phyloP scores from a whole-genome alignment of 306 rosid genomes.

The Begonia loranthoides region DNA sequence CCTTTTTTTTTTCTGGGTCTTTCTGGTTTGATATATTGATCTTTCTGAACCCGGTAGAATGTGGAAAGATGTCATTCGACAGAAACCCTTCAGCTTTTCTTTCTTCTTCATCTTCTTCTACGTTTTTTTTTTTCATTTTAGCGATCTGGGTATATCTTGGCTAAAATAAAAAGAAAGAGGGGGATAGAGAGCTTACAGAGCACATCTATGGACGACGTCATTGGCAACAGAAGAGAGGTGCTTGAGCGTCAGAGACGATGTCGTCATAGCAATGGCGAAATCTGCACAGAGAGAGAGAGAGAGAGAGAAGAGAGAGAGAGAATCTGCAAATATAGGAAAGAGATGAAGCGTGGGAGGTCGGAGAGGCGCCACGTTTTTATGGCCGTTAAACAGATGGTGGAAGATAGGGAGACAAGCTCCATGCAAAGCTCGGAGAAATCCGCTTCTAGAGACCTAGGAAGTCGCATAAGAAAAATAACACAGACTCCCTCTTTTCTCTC shows the following conservation, averaged over 20 bases:
- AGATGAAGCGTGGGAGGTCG: not conserved
- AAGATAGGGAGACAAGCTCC: no score
- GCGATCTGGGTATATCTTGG: not conserved
- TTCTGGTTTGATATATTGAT: no score
- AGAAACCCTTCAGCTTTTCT: no score
- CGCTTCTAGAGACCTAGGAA: no score
- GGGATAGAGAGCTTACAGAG: constrained; percentile 14
- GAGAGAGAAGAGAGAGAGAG: not conserved
- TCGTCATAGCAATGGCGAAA: constrained; percentile 6
- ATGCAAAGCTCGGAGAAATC: no score
- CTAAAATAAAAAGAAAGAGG: not conserved
- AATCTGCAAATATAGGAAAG: not conserved
- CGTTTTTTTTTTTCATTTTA: not conserved
- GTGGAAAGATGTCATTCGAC: no score
- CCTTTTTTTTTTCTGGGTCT: no score
- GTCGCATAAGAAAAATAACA: no score
- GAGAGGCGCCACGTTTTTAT: constrained; percentile 11
- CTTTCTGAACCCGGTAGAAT: no score
- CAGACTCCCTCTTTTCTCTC: no score
- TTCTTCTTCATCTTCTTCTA: no score
- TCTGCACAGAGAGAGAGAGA: not conserved
- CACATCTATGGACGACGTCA: constrained; percentile 26
- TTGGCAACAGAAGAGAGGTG: constrained; percentile 31
- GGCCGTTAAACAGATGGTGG: constrained; percentile 13
- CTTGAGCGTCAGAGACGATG: constrained; percentile 7